Percentiles rank a stretch among this genome's conserved stretches.
Conservation (phyloP, 768 basidiomycete genomes). For the Guyanaporus albipodus region DNA sequence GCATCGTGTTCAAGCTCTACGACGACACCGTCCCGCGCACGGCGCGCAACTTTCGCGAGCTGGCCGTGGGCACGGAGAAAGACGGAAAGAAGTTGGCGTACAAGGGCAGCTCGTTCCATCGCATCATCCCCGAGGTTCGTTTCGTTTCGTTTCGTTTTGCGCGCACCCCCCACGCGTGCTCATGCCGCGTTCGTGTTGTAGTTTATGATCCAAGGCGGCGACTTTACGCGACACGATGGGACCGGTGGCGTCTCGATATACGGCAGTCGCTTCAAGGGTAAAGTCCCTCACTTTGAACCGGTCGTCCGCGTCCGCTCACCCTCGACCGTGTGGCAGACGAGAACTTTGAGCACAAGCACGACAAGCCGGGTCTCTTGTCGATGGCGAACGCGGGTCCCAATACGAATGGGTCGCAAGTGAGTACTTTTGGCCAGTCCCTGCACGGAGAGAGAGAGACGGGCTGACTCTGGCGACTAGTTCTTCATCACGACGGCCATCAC, state of each 20-base stretch:
- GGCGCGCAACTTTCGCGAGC: conserved; percentile 74
- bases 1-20: conserved; percentile 79
- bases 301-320: conserved; percentile 21
- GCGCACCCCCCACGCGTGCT: too few relatives aligned
- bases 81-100: conserved; percentile 66
- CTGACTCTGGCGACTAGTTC: too few relatives aligned
- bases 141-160: too few relatives aligned
- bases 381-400: conserved; percentile 87
- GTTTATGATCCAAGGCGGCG: conserved; percentile 89
- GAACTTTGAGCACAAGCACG: conserved; percentile 64
- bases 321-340: conserved; percentile 48
- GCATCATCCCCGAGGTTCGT: conserved; percentile 61
- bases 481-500: conserved; percentile 74
- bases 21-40: conserved; percentile 83
- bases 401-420: conserved; percentile 76
- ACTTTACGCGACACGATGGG: conserved; percentile 73
- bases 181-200: too few relatives aligned
- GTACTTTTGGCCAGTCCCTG: too few relatives aligned
- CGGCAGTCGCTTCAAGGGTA: conserved; percentile 72
- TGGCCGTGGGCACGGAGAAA: conserved; percentile 48
- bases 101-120: conserved; percentile 64
- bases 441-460: too few relatives aligned
- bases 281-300: too few relatives aligned
- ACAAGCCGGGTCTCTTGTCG: conserved; percentile 62
- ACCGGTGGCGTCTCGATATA: conserved; percentile 87